A percentile compares a stretch with the other conserved stretches of the same genome.
Conservation (phyloP, 306 rosid species). For the Rosa lucieae region DNA sequence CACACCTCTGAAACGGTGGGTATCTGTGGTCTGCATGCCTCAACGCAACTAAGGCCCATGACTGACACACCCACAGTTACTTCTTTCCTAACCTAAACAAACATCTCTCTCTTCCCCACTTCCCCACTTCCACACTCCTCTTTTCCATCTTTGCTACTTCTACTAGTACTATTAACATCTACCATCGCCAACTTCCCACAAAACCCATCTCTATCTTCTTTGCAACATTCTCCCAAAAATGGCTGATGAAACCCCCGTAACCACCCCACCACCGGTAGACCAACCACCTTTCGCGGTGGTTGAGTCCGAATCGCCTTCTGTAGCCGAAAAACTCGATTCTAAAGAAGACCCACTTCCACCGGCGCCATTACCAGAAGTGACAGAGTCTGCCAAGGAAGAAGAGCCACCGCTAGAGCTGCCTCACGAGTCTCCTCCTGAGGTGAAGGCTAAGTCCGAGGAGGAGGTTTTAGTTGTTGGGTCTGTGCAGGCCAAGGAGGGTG, state of each 20-base stretch:
- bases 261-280: slow-evolving; percentile 15
- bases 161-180: background rate
- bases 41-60: background rate
- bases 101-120: background rate
- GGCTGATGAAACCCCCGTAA: slow-evolving; percentile 47
- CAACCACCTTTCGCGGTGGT: background rate
- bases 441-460: slow-evolving; percentile 27
- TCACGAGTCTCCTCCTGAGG: background rate
- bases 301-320: background rate
- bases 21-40: background rate
- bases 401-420: slow-evolving; percentile 10
- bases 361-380: background rate
- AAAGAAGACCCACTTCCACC: background rate
- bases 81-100: background rate
- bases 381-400: slow-evolving; percentile 7
- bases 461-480: slow-evolving; percentile 31
- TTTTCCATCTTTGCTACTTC: background rate
- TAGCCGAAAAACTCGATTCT: background rate
- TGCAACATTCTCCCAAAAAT: slow-evolving; percentile 20
- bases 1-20: background rate
- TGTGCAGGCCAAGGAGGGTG: slow-evolving; percentile 5
- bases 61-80: slow-evolving; percentile 1
- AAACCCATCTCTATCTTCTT: background rate
- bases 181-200: background rate
- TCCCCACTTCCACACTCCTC: background rate